Base-by-base conservation (phyloP, 106 monocot species). In the Vanilla planifolia region DNA sequence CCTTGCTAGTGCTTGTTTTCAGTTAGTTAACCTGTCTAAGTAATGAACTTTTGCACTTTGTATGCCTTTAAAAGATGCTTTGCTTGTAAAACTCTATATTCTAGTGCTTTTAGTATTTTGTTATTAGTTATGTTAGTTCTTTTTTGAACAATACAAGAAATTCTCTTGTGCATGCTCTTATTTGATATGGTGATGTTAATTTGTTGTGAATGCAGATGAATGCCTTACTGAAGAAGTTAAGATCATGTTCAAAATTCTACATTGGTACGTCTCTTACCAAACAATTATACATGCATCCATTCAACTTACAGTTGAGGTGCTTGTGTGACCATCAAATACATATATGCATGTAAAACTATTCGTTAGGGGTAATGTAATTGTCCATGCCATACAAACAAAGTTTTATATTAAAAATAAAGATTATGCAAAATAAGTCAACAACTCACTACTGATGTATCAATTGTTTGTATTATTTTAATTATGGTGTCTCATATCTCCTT, bases 161-260 rank as follows among this genome's bases (percentile, higher is more conserved):
- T 52, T 29, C 52, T 28, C 52, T 29, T 52, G 26, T 8, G 8
- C 27, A 52, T 52, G 11, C 27, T 9, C n/a, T 53, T 32, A 2
- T 52, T 40, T 40, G 1, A n/a, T 50, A 22, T 30, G 15, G 14
- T 46, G 19, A 17, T 46, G 14, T 46, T 46, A 46, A 46, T 5
- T n/a, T 53, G 7, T 6, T 68, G 29, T 7, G 15, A 66, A 19
- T 75, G 58, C 64, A 91, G 90, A 77, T 86, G 55, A 68, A 79
- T 73, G 67, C 68, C 52, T 72, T 91, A 68, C 60, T 60, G 60
- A 74, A 55, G 15, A 68, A 76, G 58, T 73, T 91, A 59, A 66
- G 73, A 51, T 71, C 62, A 3, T 77, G 53, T 63, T 82, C 73
- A 59, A 71, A 79, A 29, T 79, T 91, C 16, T 61, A 68, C 48